Evolutionary conservation across 1,284 basidiomycete genomes (phyloP), one percentile per base, ranked within the genome.

Genomic region (Sporisorium graminicola): DNA sequence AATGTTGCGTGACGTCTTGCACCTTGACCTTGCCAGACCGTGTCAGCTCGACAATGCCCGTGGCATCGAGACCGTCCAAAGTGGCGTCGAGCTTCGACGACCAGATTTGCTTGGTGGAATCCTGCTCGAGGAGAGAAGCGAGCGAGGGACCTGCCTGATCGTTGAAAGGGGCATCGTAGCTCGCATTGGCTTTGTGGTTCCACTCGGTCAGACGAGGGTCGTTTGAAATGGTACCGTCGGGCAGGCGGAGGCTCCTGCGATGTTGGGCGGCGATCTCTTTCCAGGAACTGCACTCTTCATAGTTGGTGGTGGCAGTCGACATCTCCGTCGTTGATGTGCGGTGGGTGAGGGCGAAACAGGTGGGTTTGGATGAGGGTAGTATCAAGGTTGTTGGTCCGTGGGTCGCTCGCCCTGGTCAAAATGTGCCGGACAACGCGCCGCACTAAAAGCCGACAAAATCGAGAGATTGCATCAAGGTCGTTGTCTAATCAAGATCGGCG

Each of bases 41-140:
- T 16, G 64, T 67, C 22, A 64, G 53, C 51, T 59, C 43, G 27
- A 63, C 58, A 20, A 74, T 58, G 26, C 35, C 61, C 13, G 71
- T 70, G 5, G 71, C 75, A 56, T 69, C 72, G 47, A 49, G 35
- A 7, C 51, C 65, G 22, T 65, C 54, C 22, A 65, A 26, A n/a
- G 43, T 18, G 1, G 43, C 27, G 24, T 65, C 50, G 46, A 69
- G 58, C 16, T 57, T 13, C 8, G 72, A 65, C 5, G 26, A 52
- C 61, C 65, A 68, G 50, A 69, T 62, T 14, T 27, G 35, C 16
- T 42, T 24, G 16, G 54, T 61, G 8, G 65, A 43, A 3, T 56
- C 22, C 16, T 59, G 49, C 4, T 27, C 29, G n/a, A 74, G 43
- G 2, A 74, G 31, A 46, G 58, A 58, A 3, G 31, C 35, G 12